Evolutionary conservation across 2,329 filamentous ascomycete genomes (phyloP), one percentile per base, ranked within the genome.

Genomic region (Xylaria sp.): DNA sequence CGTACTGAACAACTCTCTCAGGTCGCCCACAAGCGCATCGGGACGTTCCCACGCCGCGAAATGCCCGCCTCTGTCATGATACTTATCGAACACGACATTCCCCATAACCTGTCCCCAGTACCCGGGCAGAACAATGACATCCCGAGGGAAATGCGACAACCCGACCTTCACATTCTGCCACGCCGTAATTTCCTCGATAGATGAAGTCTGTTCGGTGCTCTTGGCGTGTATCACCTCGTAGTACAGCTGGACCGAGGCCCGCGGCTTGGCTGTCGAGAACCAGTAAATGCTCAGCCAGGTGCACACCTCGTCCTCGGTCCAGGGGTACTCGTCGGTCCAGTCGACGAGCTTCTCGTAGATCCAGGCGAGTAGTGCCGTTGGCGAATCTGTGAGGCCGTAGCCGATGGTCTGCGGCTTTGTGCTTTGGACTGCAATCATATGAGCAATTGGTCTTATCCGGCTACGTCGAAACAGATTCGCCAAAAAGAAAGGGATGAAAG

Each of bases 301-400:
- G 28, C 93, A 80, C 7, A 94, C 86, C 80, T 94, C 92, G 61
- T 94, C 91, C 66, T 93, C 89, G 0, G 88, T 91, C 92, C 91
- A 94, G 0, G 86, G 81, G 76, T 94, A 94, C 0, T 72, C 75
- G 73, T 94, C 92, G 0, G 90, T 91, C 92, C 92, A 95, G 73
- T 91, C 89, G 67, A 90, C 86, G 25, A 95, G 81, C 78, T 95
- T 95, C 80, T 95, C 93, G 72, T 92, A 92, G 39, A 95, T 88
- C 93, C 93, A 95, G 0, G 91, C 88, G 0, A 95, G 82, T 4
- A 94, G 80, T 0, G 86, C 91, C 0, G 92, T 86, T 0, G 92
- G 93, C 4, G 86, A 90, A 77, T 94, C 91, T 0, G 87, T 83
- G 1, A 94, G 83, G 0, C 85, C 88, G 75, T 92, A 92, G 0